Base-by-base conservation (phyloP, 768 basidiomycete species). In the Suillus alpinus region DNA sequence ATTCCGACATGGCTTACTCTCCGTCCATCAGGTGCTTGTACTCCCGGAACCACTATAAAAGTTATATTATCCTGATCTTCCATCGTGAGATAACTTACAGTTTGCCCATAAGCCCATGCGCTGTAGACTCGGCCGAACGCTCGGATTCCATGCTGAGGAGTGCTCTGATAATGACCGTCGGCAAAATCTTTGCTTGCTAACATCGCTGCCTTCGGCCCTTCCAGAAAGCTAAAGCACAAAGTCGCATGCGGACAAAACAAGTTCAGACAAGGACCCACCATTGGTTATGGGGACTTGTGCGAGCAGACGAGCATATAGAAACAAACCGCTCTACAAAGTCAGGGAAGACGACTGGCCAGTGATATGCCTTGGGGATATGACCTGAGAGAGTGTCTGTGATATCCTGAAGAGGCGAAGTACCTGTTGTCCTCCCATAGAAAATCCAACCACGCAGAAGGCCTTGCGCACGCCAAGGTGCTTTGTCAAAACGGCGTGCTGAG, bases 401-500 rank as follows among this genome's bases (percentile, higher is more conserved):
- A 71, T 59, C 6, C 60, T 56, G 26, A 66, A 52, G 32, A 59
- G 37, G 50, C 55, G 32, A 36, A 59, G 8, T n/a, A 75, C 78
- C 70, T 80, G 77, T 65, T 85, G 84, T 10, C 79, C 85, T 34
- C 84, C 83, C 85, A 86, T 86, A 1, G 82, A 84, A 60, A 84
- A 82, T 6, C 85, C 84, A 29, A 83, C 68, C 16, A 78, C 83
- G 39, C 79, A 76, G 59, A 71, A 77, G 2, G 82, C 66, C 62
- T 80, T 79, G 57, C 75, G 69, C 8, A 86, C 69, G 4, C 76
- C 78, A 29, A 85, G 75, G 23, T 63, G 67, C 50, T 82, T 74
- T 37, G 80, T 81, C 29, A 85, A 75, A 6, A 86, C 82, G 20
- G 77, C 75, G 64, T 84, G 74, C 64, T 86, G 84, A 20, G 83